Evolutionary conservation across 2,329 filamentous ascomycete genomes (phyloP).

Genomic region (Periconia digitata): DNA sequence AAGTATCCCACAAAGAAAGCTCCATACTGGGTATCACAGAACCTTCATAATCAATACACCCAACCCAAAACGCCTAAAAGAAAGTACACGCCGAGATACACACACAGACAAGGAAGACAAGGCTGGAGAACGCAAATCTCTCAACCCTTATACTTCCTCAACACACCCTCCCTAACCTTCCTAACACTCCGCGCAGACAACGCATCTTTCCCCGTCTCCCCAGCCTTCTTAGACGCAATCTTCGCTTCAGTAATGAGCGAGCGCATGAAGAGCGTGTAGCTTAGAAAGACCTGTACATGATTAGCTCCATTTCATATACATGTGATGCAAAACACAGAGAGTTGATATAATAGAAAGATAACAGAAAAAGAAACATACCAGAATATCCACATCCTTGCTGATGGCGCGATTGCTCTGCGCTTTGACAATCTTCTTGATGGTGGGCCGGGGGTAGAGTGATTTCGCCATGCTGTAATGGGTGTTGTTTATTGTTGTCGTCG

Average conservation of each 20-base stretch:
- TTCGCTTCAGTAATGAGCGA: conserved; percentile 77
- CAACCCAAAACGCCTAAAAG: not conserved
- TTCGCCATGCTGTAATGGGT: too few species aligned
- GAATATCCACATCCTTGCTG: conserved; percentile 82
- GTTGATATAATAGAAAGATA: too few species aligned
- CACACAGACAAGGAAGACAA: not conserved
- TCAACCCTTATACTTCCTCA: conserved; percentile 41
- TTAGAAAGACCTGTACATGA: conserved; percentile 69
- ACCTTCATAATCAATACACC: too few species aligned
- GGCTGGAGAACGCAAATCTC: not conserved
- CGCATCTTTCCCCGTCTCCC: conserved; percentile 71
- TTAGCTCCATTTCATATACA: too few species aligned
- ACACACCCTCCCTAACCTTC: conserved; percentile 67
- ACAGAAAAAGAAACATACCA: conserved; percentile 56
- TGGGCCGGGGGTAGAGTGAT: conserved; percentile 80
- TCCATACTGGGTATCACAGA: too few species aligned
- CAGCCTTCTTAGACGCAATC: conserved; percentile 72
- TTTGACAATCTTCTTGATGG: conserved; percentile 87
- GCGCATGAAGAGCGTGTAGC: conserved; percentile 80
- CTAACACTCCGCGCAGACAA: conserved; percentile 74
- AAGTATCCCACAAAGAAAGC: too few species aligned
- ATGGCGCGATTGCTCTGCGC: conserved; percentile 79
- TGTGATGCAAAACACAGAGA: too few species aligned
- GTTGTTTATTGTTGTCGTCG: too few species aligned
- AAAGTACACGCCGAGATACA: not conserved